Evolutionary conservation across 1,284 basidiomycete genomes (phyloP), one percentile per base, ranked within the genome.

Genomic region (Papiliotrema fonsecae): DNA sequence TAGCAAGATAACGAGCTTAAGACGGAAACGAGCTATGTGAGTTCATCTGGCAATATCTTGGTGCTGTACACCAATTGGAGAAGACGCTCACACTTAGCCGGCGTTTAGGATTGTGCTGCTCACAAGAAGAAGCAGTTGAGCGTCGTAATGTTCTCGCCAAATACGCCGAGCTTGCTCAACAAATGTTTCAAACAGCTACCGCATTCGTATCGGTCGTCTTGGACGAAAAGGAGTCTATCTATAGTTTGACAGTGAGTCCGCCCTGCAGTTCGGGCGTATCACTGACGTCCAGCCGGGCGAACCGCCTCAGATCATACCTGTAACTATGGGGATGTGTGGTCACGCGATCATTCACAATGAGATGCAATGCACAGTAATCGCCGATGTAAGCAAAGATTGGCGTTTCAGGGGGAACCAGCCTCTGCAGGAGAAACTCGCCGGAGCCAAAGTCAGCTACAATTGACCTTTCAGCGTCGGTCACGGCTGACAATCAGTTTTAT

Each of bases 311-410:
- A 13, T 27, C n/a, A 34, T 54, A 18, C 26, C 42, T 1, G 6
- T 21, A 3, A 32, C 25, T 10, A n/a, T 46, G 16, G 38, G 49
- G 21, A 34, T 49, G 7, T 52, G 49, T 13, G 41, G 46, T n/a
- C 63, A 64, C 47, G 50, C 34, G 1, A 38, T 58, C 6, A 24
- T 54, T 3, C 27, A 38, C 13, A 35, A 41, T 4, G 49, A 51
- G 14, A 55, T 52, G 13, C 38, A 52, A 24, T 64, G 61, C 42
- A 60, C 58, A 34, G 62, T 64, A 4, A 55, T 69, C 4, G 42
- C 52, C 1, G 58, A 68, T 51, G 28, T 65, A n/a, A 24, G 42
- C 19, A 57, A 51, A 24, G 69, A 71, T 47, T 71, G 69, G 67
- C 56, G 68, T 6, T 66, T 65, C 46, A 51, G 41, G 19, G 52